phyloP scores from a whole-genome alignment of 495 filamentous ascomycete genomes.

The Xylaria curta region DNA sequence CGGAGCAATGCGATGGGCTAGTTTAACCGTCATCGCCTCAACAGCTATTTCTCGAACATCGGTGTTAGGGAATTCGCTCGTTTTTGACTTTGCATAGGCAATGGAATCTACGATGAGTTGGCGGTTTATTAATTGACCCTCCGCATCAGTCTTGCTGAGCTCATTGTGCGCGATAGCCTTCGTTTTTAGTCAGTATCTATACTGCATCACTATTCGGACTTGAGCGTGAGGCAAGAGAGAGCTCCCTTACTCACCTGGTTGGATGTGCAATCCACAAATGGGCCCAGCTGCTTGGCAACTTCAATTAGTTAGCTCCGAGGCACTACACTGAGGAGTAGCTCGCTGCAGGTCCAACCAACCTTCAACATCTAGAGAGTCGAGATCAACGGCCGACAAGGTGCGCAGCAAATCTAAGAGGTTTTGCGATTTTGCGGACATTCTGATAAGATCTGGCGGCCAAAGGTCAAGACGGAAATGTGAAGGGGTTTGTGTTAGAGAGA shows the following conservation, averaged over 20 bases:
- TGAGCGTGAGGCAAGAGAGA: background rate
- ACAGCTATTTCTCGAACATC: constrained; percentile 59
- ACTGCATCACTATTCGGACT: background rate
- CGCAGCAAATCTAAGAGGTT: constrained; percentile 48
- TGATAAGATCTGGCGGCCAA: background rate
- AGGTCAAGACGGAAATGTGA: background rate
- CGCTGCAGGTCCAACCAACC: constrained; percentile 41
- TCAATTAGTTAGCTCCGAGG: constrained; percentile 14
- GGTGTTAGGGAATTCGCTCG: constrained; percentile 47
- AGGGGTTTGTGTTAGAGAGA: background rate
- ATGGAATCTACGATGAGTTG: constrained; percentile 55
- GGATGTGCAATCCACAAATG: constrained; percentile 71
- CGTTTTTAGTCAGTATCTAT: background rate
- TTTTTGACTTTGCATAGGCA: constrained; percentile 46
- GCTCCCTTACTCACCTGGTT: constrained; percentile 57
- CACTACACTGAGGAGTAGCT: background rate
- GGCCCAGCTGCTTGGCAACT: constrained; percentile 64
- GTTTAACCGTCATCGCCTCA: constrained; percentile 62
- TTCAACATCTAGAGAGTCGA: constrained; percentile 65
- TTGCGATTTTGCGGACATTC: constrained; percentile 7
- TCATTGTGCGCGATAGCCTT: constrained; percentile 68
- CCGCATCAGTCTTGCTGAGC: constrained; percentile 44
- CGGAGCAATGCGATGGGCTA: constrained; percentile 59
- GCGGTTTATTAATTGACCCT: constrained; percentile 52
- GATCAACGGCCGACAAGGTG: constrained; percentile 53